These are phyloP conservation scores for Cystobasidiaceae sp. DNA, from an alignment of 1,284 basidiomycete genomes.

Conservation along the genomic window DNA sequence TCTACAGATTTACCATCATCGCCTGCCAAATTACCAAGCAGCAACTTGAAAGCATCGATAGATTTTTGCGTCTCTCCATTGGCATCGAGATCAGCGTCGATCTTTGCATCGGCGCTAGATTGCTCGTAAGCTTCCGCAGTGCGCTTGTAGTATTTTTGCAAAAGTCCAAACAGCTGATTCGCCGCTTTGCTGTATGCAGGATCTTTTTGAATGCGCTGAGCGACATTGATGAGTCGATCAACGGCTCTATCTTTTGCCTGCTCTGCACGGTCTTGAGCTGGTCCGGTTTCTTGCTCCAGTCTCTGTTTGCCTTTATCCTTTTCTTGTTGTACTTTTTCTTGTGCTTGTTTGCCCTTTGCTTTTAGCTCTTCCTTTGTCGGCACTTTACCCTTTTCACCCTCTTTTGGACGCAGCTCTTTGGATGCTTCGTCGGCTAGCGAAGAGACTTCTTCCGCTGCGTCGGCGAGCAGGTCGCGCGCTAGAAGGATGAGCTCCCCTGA, in stretches of 20 bases:
- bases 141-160: constrained; percentile 50
- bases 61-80: constrained; percentile 35
- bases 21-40: constrained; percentile 49
- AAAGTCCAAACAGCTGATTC: constrained; percentile 47
- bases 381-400: constrained; percentile 22
- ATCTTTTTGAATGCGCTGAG: constrained; percentile 45
- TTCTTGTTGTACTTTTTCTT: constrained; percentile 23
- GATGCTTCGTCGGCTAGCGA: constrained; percentile 2
- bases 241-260: constrained; percentile 49
- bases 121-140: constrained; percentile 48
- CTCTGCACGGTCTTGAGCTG: constrained; percentile 45
- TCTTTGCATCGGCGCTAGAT: constrained; percentile 46
- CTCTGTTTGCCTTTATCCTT: constrained; percentile 21
- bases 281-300: constrained; percentile 12
- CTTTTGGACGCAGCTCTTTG: constrained; percentile 17
- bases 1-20: constrained; percentile 47
- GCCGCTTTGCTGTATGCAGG: constrained; percentile 48
- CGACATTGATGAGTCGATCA: constrained; percentile 47
- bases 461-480: constrained; percentile 49
- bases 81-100: constrained; percentile 44
- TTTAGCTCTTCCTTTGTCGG: constrained; percentile 36
- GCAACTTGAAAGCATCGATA: constrained; percentile 17
- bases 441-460: constrained; percentile 41
- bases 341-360: constrained; percentile 47
- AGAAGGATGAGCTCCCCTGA: constrained; percentile 36